Conservation (phyloP, 2,329 filamentous ascomycete genomes). For the Fusarium acutatum region DNA sequence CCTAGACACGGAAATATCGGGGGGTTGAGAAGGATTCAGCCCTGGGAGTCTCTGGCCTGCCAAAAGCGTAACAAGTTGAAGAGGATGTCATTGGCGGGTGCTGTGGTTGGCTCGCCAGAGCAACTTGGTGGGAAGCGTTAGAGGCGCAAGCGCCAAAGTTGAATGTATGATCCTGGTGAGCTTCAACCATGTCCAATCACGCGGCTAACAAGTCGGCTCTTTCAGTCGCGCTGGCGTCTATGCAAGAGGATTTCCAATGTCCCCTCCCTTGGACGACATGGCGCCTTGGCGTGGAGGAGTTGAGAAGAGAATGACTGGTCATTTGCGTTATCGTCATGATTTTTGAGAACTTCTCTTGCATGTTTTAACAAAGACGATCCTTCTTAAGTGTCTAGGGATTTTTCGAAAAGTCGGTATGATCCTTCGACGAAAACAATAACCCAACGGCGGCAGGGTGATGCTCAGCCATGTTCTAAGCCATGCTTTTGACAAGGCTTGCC, state of each 20-base stretch:
- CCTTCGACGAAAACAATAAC: not conserved
- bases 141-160: constrained; percentile 43
- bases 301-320: constrained; percentile 13
- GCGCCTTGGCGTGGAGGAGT: constrained; percentile 21
- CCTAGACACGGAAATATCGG: constrained; percentile 31
- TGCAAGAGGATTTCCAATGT: constrained; percentile 27
- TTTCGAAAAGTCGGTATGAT: not conserved
- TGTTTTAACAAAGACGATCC: not conserved
- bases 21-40: constrained; percentile 33
- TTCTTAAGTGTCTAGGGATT: not conserved
- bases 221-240: constrained; percentile 44
- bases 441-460: constrained; percentile 12
- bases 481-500: constrained; percentile 7
- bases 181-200: constrained; percentile 41
- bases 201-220: constrained; percentile 41
- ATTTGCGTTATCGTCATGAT: not conserved
- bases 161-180: constrained; percentile 22
- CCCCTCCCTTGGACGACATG: constrained; percentile 24
- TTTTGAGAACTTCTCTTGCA: not conserved
- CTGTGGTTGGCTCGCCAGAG: constrained; percentile 34
- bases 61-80: constrained; percentile 13
- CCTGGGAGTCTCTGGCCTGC: constrained; percentile 14
- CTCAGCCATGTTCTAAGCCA: constrained; percentile 36
- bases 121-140: constrained; percentile 32
- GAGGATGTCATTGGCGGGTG: constrained; percentile 14